Percentiles rank a stretch among this genome's conserved stretches.
Conservation (phyloP, 208 protist species). For the Trypanosomatidae sp. region DNA sequence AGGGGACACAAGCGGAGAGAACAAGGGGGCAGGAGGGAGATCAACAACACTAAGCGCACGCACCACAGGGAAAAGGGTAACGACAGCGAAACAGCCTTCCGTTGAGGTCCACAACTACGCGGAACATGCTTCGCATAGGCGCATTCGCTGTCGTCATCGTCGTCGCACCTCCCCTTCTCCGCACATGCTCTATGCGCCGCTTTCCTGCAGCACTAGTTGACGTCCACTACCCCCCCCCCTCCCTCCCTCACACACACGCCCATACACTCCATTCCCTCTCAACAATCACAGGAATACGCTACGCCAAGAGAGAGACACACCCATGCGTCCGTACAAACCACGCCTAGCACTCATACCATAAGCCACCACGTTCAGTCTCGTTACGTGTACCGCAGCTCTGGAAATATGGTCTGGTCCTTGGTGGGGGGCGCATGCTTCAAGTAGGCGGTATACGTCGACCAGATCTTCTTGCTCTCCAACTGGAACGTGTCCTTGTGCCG, state of each 20-base stretch:
- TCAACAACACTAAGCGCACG: neutral
- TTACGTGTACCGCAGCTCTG: constrained; percentile 35
- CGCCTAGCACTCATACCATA: neutral
- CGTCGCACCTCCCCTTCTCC: neutral
- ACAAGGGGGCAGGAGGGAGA: neutral
- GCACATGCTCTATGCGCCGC: neutral
- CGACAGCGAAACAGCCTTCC: neutral
- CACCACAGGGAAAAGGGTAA: neutral
- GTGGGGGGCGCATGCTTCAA: constrained; percentile 60
- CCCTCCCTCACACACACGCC: neutral
- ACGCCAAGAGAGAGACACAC: neutral
- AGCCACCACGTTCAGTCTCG: neutral
- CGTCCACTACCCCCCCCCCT: neutral
- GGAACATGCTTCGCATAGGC: neutral
- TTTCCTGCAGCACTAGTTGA: neutral
- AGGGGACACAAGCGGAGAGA: neutral
- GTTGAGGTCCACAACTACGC: neutral
- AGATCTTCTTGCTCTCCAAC: constrained; percentile 59
- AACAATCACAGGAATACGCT: neutral
- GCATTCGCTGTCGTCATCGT: too few relatives aligned
- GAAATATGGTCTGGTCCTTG: constrained; percentile 72
- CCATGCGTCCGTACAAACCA: neutral
- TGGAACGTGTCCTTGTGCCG: constrained; percentile 58
- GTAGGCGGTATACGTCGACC: constrained; percentile 69
- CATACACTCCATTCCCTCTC: neutral